A percentile compares a stretch with the other conserved stretches of the same genome.
Conservation (phyloP, 1,284 basidiomycete genomes). For the Cutaneotrichosporon dermatis region DNA sequence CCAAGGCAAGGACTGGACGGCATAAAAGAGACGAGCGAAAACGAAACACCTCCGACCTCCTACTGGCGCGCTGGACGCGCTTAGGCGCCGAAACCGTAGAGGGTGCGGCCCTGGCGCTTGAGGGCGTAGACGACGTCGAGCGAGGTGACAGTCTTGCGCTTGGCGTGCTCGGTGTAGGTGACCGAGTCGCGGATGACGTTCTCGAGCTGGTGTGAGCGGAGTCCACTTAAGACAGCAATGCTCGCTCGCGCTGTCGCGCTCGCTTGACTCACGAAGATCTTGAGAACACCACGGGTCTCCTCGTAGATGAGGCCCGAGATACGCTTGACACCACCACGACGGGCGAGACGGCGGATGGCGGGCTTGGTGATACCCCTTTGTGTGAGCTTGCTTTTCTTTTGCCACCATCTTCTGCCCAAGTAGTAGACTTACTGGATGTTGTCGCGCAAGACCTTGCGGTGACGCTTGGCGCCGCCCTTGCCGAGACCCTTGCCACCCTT, state of each 20-base stretch:
- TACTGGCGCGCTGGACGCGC: background rate
- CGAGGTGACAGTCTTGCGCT: slow-evolving; percentile 84
- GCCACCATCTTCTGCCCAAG: too few species aligned
- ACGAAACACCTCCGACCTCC: slow-evolving; percentile 14
- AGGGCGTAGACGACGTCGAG: slow-evolving; percentile 79
- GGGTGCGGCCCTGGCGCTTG: slow-evolving; percentile 81
- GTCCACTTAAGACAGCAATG: slow-evolving; percentile 38
- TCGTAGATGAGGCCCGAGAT: slow-evolving; percentile 89
- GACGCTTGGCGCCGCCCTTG: slow-evolving; percentile 84
- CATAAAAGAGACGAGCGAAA: slow-evolving; percentile 21
- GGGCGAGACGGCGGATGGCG: slow-evolving; percentile 87
- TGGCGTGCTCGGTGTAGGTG: slow-evolving; percentile 89
- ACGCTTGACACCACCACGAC: slow-evolving; percentile 93
- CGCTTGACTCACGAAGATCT: slow-evolving; percentile 62
- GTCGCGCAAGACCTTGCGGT: slow-evolving; percentile 74
- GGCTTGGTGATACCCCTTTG: slow-evolving; percentile 73
- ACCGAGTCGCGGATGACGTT: slow-evolving; percentile 80
- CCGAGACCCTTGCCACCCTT: slow-evolving; percentile 75
- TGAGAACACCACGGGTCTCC: slow-evolving; percentile 81
- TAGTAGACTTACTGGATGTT: slow-evolving; percentile 66
- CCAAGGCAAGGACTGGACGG: background rate
- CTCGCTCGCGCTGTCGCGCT: too few species aligned
- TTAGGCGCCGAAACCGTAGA: slow-evolving; percentile 77
- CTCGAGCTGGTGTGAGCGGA: slow-evolving; percentile 32
- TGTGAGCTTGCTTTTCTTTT: background rate